These are phyloP conservation scores for Diutina neorugosa DNA, from an alignment of 1,139 yeast genomes.

Conservation along the genomic window DNA sequence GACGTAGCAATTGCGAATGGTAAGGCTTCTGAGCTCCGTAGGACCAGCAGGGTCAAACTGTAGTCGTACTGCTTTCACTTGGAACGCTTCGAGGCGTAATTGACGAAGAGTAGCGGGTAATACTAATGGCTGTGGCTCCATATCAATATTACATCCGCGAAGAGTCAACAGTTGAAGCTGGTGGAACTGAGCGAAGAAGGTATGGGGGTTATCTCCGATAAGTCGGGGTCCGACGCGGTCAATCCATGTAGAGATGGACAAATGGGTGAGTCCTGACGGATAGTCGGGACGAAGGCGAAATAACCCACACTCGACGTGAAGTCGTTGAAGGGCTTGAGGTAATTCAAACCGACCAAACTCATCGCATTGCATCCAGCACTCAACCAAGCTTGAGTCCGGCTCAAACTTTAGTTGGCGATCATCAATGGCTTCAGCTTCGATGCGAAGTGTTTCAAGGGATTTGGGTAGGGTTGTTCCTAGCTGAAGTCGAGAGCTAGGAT, in stretches of 20 bases:
- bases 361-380: background rate
- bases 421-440: background rate
- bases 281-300: background rate
- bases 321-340: background rate
- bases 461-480: background rate
- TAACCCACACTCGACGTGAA: background rate
- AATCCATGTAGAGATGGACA: background rate
- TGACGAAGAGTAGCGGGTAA: background rate
- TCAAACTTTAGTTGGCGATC: background rate
- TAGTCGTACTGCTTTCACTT: background rate
- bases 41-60: background rate
- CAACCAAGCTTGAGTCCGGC: background rate
- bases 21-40: background rate
- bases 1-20: constrained; percentile 1
- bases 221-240: background rate
- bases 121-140: background rate
- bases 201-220: background rate
- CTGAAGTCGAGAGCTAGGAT: background rate
- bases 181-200: background rate
- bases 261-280: background rate
- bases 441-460: background rate
- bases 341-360: background rate
- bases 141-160: background rate
- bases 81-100: background rate
- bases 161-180: background rate